A percentile compares a stretch with the other conserved stretches of the same genome.
phyloP scores from a whole-genome alignment of 371 early-diverging fungal species.

The Syncephalastrum racemosum region DNA sequence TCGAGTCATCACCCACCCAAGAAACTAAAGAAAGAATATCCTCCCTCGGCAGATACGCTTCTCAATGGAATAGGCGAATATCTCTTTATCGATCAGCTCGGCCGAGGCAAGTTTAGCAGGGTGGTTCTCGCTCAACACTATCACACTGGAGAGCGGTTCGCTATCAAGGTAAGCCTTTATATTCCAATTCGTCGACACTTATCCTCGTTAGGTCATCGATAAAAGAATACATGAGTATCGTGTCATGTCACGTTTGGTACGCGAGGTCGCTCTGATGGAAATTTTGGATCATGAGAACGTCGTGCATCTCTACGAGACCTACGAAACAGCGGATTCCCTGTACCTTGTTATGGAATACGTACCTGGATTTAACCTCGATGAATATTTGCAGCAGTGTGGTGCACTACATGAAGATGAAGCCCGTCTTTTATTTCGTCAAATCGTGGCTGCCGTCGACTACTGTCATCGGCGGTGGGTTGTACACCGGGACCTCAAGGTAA shows the following conservation, averaged over 20 bases:
- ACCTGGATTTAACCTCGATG: conserved; percentile 52
- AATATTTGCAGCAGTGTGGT: conserved; percentile 52
- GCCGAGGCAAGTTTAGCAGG: conserved; percentile 85
- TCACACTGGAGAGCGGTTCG: conserved; percentile 57
- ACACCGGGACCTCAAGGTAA: conserved; percentile 78
- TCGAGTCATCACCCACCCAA: not conserved
- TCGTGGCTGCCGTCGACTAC: conserved; percentile 66
- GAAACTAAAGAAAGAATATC: not conserved
- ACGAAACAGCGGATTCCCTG: conserved; percentile 80
- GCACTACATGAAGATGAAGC: conserved; percentile 58
- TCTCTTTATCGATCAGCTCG: conserved; percentile 72
- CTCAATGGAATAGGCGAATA: conserved; percentile 76
- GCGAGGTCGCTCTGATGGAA: conserved; percentile 90
- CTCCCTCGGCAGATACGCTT: conserved; percentile 55
- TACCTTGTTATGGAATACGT: conserved; percentile 70
- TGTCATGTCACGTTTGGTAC: conserved; percentile 72
- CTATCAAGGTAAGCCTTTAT: conserved; percentile 41
- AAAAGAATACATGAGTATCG: conserved; percentile 78
- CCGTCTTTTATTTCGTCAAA: conserved; percentile 67
- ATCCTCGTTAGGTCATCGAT: conserved; percentile 61
- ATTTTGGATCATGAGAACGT: conserved; percentile 81
- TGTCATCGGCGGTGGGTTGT: conserved; percentile 72
- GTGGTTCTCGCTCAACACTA: conserved; percentile 83
- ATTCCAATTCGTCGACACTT: not conserved
- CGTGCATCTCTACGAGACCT: conserved; percentile 86